These are phyloP conservation scores for Syncephalastrum monosporum DNA, from an alignment of 371 early-diverging fungal genomes.

Conservation along the genomic window DNA sequence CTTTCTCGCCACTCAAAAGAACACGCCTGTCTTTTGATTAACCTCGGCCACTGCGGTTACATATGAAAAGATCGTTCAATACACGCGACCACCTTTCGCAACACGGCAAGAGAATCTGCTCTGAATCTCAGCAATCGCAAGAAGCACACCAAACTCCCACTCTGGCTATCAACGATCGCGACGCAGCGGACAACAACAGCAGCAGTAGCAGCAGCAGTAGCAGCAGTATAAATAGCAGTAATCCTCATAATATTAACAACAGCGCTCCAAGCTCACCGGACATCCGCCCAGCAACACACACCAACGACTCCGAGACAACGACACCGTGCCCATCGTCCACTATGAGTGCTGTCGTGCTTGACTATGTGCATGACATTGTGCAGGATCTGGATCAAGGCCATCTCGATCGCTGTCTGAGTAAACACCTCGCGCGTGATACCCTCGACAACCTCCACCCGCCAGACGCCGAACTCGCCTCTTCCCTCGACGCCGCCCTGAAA, in stretches of 20 bases:
- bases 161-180: no score
- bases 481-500: conserved; percentile 32
- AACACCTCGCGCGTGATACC: conserved; percentile 1
- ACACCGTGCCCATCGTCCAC: neutral
- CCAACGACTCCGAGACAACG: no score
- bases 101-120: no score
- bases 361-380: conserved; percentile 29
- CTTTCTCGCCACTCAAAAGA: no score
- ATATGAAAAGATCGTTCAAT: neutral
- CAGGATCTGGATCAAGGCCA: conserved; percentile 28
- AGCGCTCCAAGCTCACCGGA: conserved; percentile 5
- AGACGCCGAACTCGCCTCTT: conserved; percentile 17
- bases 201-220: no score
- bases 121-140: no score
- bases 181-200: no score
- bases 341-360: conserved; percentile 16
- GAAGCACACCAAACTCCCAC: neutral
- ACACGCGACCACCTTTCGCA: no score
- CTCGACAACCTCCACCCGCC: conserved; percentile 12
- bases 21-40: no score
- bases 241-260: conserved; percentile 13
- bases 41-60: conserved; percentile 6
- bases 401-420: conserved; percentile 22
- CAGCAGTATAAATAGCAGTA: no score
- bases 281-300: neutral